Conservation (phyloP, 2,329 filamentous ascomycete species). For the Pseudonectria foliicola region DNA sequence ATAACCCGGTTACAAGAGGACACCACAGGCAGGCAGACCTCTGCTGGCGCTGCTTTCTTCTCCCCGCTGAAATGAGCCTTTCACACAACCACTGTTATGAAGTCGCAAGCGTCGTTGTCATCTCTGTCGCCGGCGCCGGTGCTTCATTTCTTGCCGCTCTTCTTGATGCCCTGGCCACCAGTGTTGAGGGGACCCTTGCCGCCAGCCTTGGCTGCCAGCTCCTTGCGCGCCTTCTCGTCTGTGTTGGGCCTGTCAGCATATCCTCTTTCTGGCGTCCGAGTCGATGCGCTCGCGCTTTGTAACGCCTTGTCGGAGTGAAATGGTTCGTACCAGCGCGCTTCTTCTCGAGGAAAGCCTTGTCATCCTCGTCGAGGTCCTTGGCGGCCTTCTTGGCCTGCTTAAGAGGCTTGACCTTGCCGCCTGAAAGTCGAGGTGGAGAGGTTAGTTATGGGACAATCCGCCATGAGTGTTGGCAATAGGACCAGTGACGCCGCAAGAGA, state of each 20-base stretch:
- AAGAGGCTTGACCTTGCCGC: conserved; percentile 76
- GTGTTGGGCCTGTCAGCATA: conserved; percentile 14
- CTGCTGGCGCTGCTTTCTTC: conserved; percentile 3
- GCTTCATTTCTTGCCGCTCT: conserved; percentile 88
- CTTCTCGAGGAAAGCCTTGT: conserved; percentile 76
- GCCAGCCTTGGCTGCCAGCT: conserved; percentile 71
- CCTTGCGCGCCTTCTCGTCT: conserved; percentile 83
- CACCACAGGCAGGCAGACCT: conserved; percentile 9
- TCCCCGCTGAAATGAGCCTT: too few species aligned
- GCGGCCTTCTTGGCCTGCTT: conserved; percentile 83
- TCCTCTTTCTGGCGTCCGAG: not conserved
- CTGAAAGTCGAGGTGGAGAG: conserved; percentile 34
- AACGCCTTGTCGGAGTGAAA: not conserved
- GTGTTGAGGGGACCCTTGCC: conserved; percentile 86
- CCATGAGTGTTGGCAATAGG: not conserved
- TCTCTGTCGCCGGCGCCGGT: not conserved
- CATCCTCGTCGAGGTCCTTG: conserved; percentile 82
- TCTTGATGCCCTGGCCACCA: conserved; percentile 88
- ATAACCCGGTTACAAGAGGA: conserved; percentile 11
- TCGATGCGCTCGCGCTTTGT: too few species aligned
- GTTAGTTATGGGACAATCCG: conserved; percentile 8
- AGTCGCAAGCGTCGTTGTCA: not conserved
- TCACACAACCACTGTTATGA: not conserved
- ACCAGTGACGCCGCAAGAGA: conserved; percentile 1
- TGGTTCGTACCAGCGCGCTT: conserved; percentile 67